Evolutionary conservation across 495 filamentous ascomycete genomes (phyloP), one percentile per base, ranked within the genome.

Genomic region (Sabuloglossum arenarium): DNA sequence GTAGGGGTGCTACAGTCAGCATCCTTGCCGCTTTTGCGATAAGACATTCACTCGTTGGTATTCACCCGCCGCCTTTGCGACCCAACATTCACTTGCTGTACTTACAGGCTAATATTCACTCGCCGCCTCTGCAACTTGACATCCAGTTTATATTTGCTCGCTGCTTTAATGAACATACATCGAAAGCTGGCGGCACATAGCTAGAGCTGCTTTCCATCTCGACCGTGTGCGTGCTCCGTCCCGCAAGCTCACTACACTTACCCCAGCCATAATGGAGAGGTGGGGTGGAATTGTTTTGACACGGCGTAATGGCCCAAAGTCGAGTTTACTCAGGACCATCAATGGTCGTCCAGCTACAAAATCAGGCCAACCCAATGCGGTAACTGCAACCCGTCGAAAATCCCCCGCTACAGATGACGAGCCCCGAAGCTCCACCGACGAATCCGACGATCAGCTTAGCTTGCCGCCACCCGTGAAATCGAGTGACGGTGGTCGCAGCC

Each of bases 361-460:
- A 27, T n/a, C 30, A 11, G 54, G 2, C 24, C 2, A 47, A 27
- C 24, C 45, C n/a, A n/a, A 10, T 8, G 12, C 12, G 10, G 12
- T 19, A 2, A n/a, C 45, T 5, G 9, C 45, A 23, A 24, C 45
- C 14, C 39, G 46, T 19, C 56, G 43, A n/a, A 11, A 31, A n/a
- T 34, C 46, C 21, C 47, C 56, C 9, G 56, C 31, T 12, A 53
- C 31, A n/a, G 27, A 58, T 29, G 47, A 45, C 29, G 47, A 52
- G 30, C 56, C 47, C 4, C 49, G 16, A 29, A 58, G 56, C 56
- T 58, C 56, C 6, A 43, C 30, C 34, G 53, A 54, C n/a, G 53
- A 54, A 37, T 37, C 47, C 12, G 28, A 16, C 3, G 47, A 51
- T 19, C 14, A 1, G 28, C 12, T 11, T 14, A 14, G 16, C 23